Evolutionary conservation across 805 yeast genomes (phyloP), one percentile per base, ranked within the genome.

Genomic region (Candida chauliodis): DNA sequence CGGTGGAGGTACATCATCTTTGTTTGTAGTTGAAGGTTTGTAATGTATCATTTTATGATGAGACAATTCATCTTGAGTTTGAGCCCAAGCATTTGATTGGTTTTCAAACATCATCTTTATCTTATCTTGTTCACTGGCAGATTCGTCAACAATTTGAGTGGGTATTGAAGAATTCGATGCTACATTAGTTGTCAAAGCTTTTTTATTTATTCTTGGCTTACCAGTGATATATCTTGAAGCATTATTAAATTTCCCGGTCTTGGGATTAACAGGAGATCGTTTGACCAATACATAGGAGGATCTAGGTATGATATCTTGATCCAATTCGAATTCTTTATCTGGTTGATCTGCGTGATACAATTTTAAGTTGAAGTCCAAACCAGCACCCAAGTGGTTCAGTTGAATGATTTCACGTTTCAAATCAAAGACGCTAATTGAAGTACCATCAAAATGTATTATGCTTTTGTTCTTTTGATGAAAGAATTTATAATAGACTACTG

Each of bases 351-450:
- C 59, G 50, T 81, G 84, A 55, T 76, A 84, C 13, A 93, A 53
- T 31, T 76, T 63, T 27, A 93, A 64, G 55, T 87, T 93, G 51
- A 90, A 89, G 54, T 87, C 96, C 2, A 81, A 76, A 1, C 96
- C 95, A 43, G 80, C 81, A 5, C 90, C 88, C 11, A 93, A 69
- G 50, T 79, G 84, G 59, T 90, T 91, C 27, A 80, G 86, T 14
- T 73, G 60, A 30, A 93, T 84, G 36, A 93, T 88, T 50, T 93
- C 98, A 44, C 91, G 80, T 61, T 93, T 93, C 43, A 93, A 66
- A 55, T 93, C 99, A 63, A 91, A 93, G 1, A 90, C 95, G 2
- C 95, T 87, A 29, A 93, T 79, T 20, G 98, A 97, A 0, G 99
- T 91, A 15, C 99, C 99, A 58, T 93, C 99, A 55, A 93, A 93